Percentiles rank a stretch among this genome's conserved stretches.
These are phyloP conservation scores for Spinacia oleracea DNA, from an alignment of 179 eudicot species.

Conservation along the genomic window DNA sequence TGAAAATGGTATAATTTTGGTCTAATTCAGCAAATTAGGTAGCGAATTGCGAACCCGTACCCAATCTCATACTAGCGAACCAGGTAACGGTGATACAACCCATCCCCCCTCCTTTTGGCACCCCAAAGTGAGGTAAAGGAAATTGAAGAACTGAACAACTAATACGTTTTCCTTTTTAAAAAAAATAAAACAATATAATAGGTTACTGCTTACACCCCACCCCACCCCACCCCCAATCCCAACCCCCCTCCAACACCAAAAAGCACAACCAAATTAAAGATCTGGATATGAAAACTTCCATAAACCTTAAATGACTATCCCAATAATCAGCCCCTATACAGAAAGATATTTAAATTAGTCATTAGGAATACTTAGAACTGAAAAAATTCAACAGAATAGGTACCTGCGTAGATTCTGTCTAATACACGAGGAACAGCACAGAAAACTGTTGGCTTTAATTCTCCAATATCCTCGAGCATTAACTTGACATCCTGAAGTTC, in stretches of 20 bases:
- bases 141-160: neutral
- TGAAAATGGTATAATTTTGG: too few species aligned
- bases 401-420: conserved; percentile 83
- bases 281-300: too few species aligned
- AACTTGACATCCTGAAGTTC: conserved; percentile 73
- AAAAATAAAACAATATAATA: neutral
- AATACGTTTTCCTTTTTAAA: neutral
- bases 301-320: too few species aligned
- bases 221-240: too few species aligned
- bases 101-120: neutral
- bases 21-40: too few species aligned
- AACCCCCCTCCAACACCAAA: too few species aligned
- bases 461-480: conserved; percentile 78
- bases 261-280: too few species aligned
- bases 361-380: neutral
- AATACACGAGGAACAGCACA: conserved; percentile 96
- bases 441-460: conserved; percentile 76
- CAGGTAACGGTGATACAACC: too few species aligned
- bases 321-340: neutral
- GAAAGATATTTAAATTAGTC: neutral
- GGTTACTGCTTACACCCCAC: too few species aligned
- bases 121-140: neutral
- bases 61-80: too few species aligned
- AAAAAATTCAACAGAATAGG: neutral
- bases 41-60: too few species aligned